Evolutionary conservation across 2,329 filamentous ascomycete species (phyloP).

Genomic region (Fusarium citri): DNA sequence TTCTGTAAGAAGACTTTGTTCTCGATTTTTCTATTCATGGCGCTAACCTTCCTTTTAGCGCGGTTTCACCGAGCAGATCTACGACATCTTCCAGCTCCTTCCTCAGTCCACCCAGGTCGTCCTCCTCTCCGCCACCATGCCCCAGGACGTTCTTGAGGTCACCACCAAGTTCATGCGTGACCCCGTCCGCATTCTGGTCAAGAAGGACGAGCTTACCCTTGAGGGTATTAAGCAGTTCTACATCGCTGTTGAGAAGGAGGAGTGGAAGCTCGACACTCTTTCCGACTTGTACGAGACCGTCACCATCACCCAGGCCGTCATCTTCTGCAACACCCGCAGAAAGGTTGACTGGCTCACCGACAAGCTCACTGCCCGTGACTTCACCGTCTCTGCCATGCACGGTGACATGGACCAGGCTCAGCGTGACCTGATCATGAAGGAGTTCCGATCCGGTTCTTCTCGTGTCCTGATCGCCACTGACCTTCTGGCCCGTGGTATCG

Average conservation of each 20-base stretch:
- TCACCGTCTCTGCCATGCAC: slow-evolving; percentile 99
- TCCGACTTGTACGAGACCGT: slow-evolving; percentile 99
- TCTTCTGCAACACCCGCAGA: slow-evolving; percentile 99
- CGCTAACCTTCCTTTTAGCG: slow-evolving; percentile 67
- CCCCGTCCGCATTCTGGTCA: slow-evolving; percentile 98
- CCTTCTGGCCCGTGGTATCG: slow-evolving; percentile 98
- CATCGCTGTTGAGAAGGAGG: slow-evolving; percentile 99
- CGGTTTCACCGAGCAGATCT: slow-evolving; percentile 99
- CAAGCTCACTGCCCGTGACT: slow-evolving; percentile 98
- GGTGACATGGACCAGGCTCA: slow-evolving; percentile 98
- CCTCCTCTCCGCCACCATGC: slow-evolving; percentile 97
- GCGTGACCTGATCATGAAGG: slow-evolving; percentile 99
- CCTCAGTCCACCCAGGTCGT: slow-evolving; percentile 99
- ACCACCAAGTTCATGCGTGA: slow-evolving; percentile 99
- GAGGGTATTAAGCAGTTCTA: slow-evolving; percentile 99
- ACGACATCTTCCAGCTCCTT: slow-evolving; percentile 99
- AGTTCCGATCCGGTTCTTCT: slow-evolving; percentile 98
- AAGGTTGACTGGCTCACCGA: slow-evolving; percentile 99
- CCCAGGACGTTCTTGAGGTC: slow-evolving; percentile 98
- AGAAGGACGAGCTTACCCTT: slow-evolving; percentile 99
- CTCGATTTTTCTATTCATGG: background rate
- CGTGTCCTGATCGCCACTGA: slow-evolving; percentile 99
- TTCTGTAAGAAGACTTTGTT: slow-evolving; percentile 68
- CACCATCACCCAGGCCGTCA: slow-evolving; percentile 99
- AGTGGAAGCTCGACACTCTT: slow-evolving; percentile 99